Conservation (phyloP, 1,284 basidiomycete genomes). For the Boletus smithii region DNA sequence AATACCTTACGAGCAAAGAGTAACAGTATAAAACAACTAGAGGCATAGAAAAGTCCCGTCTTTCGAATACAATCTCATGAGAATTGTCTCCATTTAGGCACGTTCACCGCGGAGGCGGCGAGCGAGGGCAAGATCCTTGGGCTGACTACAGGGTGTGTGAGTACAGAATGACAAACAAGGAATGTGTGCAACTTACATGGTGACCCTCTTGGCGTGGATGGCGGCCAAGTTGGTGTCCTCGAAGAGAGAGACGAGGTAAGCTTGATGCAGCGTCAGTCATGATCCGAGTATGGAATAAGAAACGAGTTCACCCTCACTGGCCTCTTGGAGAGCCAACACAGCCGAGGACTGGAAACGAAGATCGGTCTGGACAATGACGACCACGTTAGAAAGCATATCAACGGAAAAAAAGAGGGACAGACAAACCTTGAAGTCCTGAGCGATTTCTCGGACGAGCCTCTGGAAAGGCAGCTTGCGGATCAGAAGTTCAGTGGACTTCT, state of each 20-base stretch:
- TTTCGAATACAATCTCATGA: background rate
- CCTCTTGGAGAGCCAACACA: conserved; percentile 66
- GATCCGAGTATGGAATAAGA: background rate
- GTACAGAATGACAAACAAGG: background rate
- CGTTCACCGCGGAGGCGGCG: conserved; percentile 36
- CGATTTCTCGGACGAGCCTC: conserved; percentile 71
- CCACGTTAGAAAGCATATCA: background rate
- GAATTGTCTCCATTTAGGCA: conserved; percentile 3
- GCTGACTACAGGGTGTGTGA: conserved; percentile 27
- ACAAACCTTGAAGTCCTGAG: conserved; percentile 69
- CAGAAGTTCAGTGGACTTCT: conserved; percentile 77
- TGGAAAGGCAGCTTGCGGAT: conserved; percentile 81
- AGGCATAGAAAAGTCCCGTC: background rate
- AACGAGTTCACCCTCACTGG: conserved; percentile 46
- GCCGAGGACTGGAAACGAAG: conserved; percentile 67
- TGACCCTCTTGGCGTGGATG: conserved; percentile 66
- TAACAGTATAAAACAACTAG: background rate
- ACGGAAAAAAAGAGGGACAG: background rate
- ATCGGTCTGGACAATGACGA: conserved; percentile 22
- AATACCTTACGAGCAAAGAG: conserved; percentile 1
- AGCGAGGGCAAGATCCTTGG: conserved; percentile 56
- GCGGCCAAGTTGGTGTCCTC: conserved; percentile 59
- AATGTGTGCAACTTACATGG: conserved; percentile 33
- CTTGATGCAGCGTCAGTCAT: conserved; percentile 15
- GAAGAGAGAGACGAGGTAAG: conserved; percentile 69